Evolutionary conservation across 2,329 filamentous ascomycete species (phyloP), one percentile per base, ranked within the genome.

Genomic region (Phaeosphaeriaceae sp.): DNA sequence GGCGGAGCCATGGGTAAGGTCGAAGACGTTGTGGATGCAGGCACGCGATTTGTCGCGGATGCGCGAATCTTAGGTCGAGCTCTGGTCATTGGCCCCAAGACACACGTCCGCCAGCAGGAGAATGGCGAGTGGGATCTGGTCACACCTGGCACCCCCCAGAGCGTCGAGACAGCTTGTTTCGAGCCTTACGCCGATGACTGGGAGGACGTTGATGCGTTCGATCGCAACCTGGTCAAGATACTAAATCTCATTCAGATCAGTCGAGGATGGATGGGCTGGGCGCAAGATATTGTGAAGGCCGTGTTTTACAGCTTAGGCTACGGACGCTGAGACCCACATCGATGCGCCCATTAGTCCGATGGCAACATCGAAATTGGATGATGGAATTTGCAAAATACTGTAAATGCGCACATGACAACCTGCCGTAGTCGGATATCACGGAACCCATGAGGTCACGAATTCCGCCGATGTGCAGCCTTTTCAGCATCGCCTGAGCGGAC

Each of bases 1-100:
- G 89, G 88, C 15, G 81, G 78, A 2, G 84, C 80, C 1, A 78
- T 83, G 61, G 86, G 84, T 1, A 79, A 80, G 44, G 73, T 83
- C 40, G 82, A 82, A 31, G 86, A 90, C 67, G 88, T 90, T 1
- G 81, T 90, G 1, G 86, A 89, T 60, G 88, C 87, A 3, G 86
- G 80, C 0, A 89, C 86, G 17, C 80, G 88, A 45, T 79, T 91
- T 33, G 81, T 88, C 47, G 85, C 87, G 0, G 86, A 89, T 67
- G 81, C 83, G 40, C 71, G 75, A 27, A 82, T 90, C 48, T 76
- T 82, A 9, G 88, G 88, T 1, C 78, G 88, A 54, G 82, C 83
- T 3, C 76, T 91, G 51, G 79, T 82, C 27, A 78, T 90, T 46
- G 86, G 85, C 0, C 87, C 88, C 7, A 85, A 82, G 53, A 73